Evolutionary conservation across 2,329 filamentous ascomycete species (phyloP).

Genomic region (Monosporascus sp.): DNA sequence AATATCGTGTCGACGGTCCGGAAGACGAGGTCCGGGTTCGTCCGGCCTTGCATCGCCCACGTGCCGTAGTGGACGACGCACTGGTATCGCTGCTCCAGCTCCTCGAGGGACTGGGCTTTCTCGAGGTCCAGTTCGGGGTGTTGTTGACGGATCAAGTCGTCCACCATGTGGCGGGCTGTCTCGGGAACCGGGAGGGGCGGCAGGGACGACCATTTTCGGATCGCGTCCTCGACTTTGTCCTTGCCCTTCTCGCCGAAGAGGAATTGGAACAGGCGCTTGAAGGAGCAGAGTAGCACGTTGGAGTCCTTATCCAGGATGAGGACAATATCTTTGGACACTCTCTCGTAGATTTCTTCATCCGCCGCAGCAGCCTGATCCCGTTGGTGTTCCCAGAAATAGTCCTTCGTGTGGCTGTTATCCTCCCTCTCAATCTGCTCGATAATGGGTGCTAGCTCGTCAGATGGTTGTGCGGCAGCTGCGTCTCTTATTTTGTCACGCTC

Average conservation of each 20-base stretch:
- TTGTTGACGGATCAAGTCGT: slow-evolving; percentile 3
- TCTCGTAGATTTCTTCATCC: slow-evolving; percentile 1
- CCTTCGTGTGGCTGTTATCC: not conserved
- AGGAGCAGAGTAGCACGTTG: slow-evolving; percentile 1
- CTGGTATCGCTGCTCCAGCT: slow-evolving; percentile 6
- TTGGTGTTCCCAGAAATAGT: slow-evolving; percentile 5
- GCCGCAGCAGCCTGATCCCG: slow-evolving; percentile 1
- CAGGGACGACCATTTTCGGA: slow-evolving; percentile 3
- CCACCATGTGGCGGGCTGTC: slow-evolving; percentile 3
- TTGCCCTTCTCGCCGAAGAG: slow-evolving; percentile 2
- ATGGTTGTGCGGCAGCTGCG: not conserved
- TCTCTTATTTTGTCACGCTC: slow-evolving; percentile 3
- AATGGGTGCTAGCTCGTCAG: not conserved
- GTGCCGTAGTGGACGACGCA: slow-evolving; percentile 9
- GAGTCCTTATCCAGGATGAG: slow-evolving; percentile 5
- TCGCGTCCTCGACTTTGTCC: not conserved
- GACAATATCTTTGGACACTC: slow-evolving; percentile 2
- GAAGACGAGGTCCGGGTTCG: not conserved
- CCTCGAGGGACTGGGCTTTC: slow-evolving; percentile 3
- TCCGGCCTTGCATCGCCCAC: slow-evolving; percentile 3
- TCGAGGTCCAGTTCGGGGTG: slow-evolving; percentile 7
- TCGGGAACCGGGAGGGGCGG: slow-evolving; percentile 3
- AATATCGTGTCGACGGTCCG: slow-evolving; percentile 2
- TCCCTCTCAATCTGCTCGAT: slow-evolving; percentile 4
- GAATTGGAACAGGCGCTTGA: slow-evolving; percentile 1